Conservation (phyloP, 768 basidiomycete genomes). For the Xerocomellus intermedius region DNA sequence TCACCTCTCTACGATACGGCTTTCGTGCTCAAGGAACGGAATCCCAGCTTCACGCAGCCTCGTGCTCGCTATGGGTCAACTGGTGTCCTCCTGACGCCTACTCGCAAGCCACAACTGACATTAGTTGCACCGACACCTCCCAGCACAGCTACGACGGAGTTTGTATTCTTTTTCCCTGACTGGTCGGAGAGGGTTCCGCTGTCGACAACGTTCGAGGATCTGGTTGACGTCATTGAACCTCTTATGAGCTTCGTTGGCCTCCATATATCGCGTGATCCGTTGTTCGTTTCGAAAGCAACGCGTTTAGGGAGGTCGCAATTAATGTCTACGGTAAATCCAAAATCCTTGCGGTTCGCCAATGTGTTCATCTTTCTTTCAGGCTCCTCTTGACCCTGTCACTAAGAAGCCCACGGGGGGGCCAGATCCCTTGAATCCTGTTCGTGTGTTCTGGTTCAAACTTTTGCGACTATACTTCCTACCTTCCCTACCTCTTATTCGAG, state of each 20-base stretch:
- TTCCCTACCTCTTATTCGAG: constrained; percentile 77
- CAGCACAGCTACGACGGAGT: constrained; percentile 68
- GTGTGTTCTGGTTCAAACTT: constrained; percentile 83
- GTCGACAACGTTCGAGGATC: constrained; percentile 62
- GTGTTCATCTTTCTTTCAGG: constrained; percentile 28
- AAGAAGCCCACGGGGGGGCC: constrained; percentile 56
- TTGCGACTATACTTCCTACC: constrained; percentile 82
- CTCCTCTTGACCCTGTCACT: constrained; percentile 55
- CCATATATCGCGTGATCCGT: constrained; percentile 75
- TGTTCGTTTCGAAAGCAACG: constrained; percentile 76
- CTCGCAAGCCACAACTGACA: constrained; percentile 68
- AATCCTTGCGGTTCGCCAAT: not conserved
- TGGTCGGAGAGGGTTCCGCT: constrained; percentile 75
- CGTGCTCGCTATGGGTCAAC: constrained; percentile 61
- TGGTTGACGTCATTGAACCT: constrained; percentile 74
- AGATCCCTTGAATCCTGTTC: constrained; percentile 57
- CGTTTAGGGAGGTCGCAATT: constrained; percentile 72
- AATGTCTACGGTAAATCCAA: constrained; percentile 46
- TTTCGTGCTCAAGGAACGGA: constrained; percentile 56
- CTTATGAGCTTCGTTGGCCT: constrained; percentile 77
- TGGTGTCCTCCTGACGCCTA: constrained; percentile 49
- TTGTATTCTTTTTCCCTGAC: constrained; percentile 87
- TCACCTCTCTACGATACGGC: constrained; percentile 57
- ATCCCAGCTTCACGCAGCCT: constrained; percentile 59
- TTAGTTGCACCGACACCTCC: constrained; percentile 80